These are phyloP conservation scores for Verticillium longisporum DNA, from an alignment of 2,329 filamentous ascomycete genomes.

Conservation along the genomic window DNA sequence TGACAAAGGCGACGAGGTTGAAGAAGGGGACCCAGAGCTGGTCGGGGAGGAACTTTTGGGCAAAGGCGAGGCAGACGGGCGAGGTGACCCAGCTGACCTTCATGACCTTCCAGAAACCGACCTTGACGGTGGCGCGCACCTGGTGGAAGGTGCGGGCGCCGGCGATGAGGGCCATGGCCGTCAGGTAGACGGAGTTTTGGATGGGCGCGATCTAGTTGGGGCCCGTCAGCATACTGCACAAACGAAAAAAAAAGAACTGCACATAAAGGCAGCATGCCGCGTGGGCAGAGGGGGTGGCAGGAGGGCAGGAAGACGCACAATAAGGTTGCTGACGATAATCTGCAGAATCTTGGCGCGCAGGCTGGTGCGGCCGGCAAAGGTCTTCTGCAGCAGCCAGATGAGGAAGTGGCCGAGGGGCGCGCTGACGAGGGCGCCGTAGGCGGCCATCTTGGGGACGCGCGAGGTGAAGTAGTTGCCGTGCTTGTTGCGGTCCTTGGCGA, in stretches of 20 bases:
- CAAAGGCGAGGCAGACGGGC: constrained; percentile 88
- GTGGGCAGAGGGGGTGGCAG: too few species aligned
- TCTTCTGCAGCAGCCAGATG: constrained; percentile 86
- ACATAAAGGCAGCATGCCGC: too few species aligned
- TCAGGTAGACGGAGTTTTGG: constrained; percentile 90
- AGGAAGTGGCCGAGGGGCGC: constrained; percentile 91
- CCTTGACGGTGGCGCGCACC: constrained; percentile 87
- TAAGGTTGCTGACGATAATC: constrained; percentile 91
- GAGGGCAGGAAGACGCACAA: constrained; percentile 56
- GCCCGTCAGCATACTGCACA: constrained; percentile 11
- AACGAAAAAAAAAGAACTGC: too few species aligned
- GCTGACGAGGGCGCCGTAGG: constrained; percentile 90
- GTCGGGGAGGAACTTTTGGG: constrained; percentile 96
- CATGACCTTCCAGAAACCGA: constrained; percentile 99
- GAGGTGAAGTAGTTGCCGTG: constrained; percentile 96
- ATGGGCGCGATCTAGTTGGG: constrained; percentile 75
- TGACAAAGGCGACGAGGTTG: constrained; percentile 91
- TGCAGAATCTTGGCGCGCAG: constrained; percentile 92
- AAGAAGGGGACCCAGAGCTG: constrained; percentile 98
- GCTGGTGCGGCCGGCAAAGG: constrained; percentile 86
- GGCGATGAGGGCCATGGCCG: constrained; percentile 93
- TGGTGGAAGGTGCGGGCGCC: constrained; percentile 94
- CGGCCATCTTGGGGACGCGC: constrained; percentile 96
- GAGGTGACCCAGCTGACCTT: constrained; percentile 97
- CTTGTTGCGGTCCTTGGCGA: constrained; percentile 95